These are phyloP conservation scores for Orbilia javanica DNA, from an alignment of 2,329 filamentous ascomycete species.

Conservation along the genomic window DNA sequence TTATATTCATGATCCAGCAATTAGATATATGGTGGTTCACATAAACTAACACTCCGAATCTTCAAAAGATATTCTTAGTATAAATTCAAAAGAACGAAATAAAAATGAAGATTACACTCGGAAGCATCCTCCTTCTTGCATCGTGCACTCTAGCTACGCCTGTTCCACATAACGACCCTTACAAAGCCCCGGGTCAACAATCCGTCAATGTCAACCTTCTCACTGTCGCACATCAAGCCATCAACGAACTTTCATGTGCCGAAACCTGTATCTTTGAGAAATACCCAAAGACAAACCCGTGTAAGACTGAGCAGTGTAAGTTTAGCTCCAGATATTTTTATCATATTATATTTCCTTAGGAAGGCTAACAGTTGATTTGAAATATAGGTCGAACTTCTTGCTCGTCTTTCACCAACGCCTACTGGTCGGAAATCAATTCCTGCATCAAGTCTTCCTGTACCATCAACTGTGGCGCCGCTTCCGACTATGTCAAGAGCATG, in stretches of 20 bases:
- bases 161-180: background rate
- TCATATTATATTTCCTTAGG: background rate
- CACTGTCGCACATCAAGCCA: conserved; percentile 30
- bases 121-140: conserved; percentile 24
- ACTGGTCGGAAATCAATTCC: conserved; percentile 24
- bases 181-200: background rate
- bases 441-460: conserved; percentile 26
- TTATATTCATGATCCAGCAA: background rate
- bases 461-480: background rate
- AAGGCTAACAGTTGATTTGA: background rate
- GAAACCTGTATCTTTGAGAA: conserved; percentile 29
- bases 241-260: conserved; percentile 35
- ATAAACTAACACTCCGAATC: background rate
- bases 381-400: conserved; percentile 30
- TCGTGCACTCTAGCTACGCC: background rate
- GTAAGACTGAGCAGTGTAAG: conserved; percentile 35
- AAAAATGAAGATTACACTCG: conserved; percentile 31
- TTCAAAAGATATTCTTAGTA: no score
- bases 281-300: conserved; percentile 11
- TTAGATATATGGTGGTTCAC: background rate
- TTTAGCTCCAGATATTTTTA: background rate
- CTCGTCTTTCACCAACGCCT: conserved; percentile 31
- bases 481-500: conserved; percentile 17
- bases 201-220: conserved; percentile 21
- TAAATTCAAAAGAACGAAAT: no score